These are phyloP conservation scores for Trypanosoma vivax DNA, from an alignment of 208 protist species.

Conservation along the genomic window DNA sequence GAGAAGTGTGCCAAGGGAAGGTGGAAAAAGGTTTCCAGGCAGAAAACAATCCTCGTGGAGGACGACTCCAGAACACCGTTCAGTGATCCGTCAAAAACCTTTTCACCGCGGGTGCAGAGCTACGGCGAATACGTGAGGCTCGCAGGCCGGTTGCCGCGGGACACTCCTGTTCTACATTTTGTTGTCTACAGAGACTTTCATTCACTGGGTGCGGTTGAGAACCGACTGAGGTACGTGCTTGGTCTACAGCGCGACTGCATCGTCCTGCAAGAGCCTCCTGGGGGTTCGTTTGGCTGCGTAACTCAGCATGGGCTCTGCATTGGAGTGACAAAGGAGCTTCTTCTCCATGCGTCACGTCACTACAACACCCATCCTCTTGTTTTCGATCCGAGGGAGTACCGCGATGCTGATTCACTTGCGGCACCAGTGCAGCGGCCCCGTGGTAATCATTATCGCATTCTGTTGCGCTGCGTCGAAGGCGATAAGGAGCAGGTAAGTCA, in stretches of 20 bases:
- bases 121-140: conserved; percentile 71
- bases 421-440: conserved; percentile 8
- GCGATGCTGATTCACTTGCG: conserved; percentile 14
- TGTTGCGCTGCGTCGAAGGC: conserved; percentile 60
- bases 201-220: conserved; percentile 32
- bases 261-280: conserved; percentile 27
- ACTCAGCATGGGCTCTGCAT: conserved; percentile 62
- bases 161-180: conserved; percentile 54
- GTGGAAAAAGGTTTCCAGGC: conserved; percentile 74
- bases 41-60: conserved; percentile 61
- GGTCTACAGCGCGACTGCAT: conserved; percentile 43
- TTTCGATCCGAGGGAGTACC: conserved; percentile 57
- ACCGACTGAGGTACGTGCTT: conserved; percentile 70
- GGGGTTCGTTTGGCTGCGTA: conserved; percentile 58
- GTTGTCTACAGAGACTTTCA: conserved; percentile 68
- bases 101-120: conserved; percentile 48
- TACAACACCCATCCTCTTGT: conserved; percentile 79
- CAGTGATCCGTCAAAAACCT: conserved; percentile 55
- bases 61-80: conserved; percentile 47
- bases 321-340: conserved; percentile 69
- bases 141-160: conserved; percentile 42
- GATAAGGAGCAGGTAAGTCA: conserved; percentile 23
- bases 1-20: conserved; percentile 38
- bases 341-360: conserved; percentile 66
- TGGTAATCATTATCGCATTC: conserved; percentile 44